These are phyloP conservation scores for Saccharomyces mikatae DNA, from an alignment of 805 yeast species.

Conservation along the genomic window DNA sequence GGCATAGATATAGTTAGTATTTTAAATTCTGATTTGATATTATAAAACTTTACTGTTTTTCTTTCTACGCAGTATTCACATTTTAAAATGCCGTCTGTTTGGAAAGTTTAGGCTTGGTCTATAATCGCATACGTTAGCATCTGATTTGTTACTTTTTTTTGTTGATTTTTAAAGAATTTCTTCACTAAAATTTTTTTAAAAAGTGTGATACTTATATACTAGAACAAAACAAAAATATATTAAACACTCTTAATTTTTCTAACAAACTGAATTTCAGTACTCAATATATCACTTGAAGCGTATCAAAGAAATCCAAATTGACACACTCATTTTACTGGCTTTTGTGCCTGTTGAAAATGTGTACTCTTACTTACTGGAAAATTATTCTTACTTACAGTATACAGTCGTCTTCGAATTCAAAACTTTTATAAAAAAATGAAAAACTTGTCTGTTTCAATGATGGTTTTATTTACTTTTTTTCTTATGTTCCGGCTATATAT, in stretches of 20 bases:
- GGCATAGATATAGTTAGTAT: not conserved
- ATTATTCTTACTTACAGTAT: not conserved
- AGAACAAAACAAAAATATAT: not conserved
- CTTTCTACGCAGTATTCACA: too few species aligned
- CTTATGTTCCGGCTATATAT: not conserved
- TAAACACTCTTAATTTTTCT: not conserved
- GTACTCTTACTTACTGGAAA: not conserved
- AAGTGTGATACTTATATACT: not conserved
- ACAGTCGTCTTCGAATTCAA: not conserved
- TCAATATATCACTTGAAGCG: not conserved
- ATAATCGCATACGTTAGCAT: too few species aligned
- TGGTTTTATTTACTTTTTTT: not conserved
- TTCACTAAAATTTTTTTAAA: not conserved
- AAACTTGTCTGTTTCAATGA: not conserved
- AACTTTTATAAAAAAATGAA: not conserved
- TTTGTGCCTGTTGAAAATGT: not conserved
- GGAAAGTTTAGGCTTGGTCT: too few species aligned
- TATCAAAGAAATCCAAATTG: not conserved
- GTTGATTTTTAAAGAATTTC: too few species aligned
- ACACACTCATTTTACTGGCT: too few species aligned
- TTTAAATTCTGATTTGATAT: not conserved
- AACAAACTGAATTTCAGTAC: not conserved
- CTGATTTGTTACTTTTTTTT: too few species aligned
- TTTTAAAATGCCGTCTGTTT: too few species aligned
- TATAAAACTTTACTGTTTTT: not conserved